Evolutionary conservation across 257 asterid species (phyloP).

Genomic region (Scutellaria baicalensis): DNA sequence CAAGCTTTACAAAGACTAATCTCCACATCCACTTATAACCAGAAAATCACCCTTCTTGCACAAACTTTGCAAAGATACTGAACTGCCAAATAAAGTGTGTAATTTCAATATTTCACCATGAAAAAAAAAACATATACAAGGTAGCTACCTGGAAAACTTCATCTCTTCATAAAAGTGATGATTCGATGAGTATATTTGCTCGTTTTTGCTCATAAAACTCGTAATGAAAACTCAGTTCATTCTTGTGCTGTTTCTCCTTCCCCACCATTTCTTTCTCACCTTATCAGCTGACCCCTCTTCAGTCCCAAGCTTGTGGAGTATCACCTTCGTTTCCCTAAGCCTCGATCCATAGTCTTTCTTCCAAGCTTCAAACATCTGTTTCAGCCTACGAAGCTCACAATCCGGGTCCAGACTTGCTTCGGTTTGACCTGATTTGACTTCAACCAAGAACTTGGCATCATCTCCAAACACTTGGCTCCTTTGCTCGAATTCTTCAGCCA

Average conservation of each 20-base stretch:
- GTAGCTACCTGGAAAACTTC: background rate
- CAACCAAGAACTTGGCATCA: slow-evolving; percentile 91
- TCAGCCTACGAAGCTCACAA: slow-evolving; percentile 74
- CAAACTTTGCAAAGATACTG: background rate
- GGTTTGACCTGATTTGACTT: slow-evolving; percentile 83
- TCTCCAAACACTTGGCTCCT: slow-evolving; percentile 93
- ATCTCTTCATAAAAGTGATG: background rate
- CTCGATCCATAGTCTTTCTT: slow-evolving; percentile 86
- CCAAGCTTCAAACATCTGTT: slow-evolving; percentile 92
- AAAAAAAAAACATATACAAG: slow-evolving; percentile 1
- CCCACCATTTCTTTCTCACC: slow-evolving; percentile 90
- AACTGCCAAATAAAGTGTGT: background rate
- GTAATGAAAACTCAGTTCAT: slow-evolving; percentile 20
- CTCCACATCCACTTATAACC: background rate
- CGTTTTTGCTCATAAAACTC: background rate
- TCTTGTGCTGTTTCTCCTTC: slow-evolving; percentile 74
- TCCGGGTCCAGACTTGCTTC: slow-evolving; percentile 89
- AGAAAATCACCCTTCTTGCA: background rate
- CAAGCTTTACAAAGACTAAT: background rate
- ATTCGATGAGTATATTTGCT: background rate
- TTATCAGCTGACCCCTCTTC: slow-evolving; percentile 60
- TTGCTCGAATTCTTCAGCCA: slow-evolving; percentile 95
- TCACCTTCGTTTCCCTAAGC: slow-evolving; percentile 83
- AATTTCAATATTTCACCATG: background rate
- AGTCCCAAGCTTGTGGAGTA: slow-evolving; percentile 67